Percentiles rank a stretch among this genome's conserved stretches.
These are phyloP conservation scores for Rhizophagus sp. DNA, from an alignment of 192 early-diverging fungal genomes.

Conservation along the genomic window DNA sequence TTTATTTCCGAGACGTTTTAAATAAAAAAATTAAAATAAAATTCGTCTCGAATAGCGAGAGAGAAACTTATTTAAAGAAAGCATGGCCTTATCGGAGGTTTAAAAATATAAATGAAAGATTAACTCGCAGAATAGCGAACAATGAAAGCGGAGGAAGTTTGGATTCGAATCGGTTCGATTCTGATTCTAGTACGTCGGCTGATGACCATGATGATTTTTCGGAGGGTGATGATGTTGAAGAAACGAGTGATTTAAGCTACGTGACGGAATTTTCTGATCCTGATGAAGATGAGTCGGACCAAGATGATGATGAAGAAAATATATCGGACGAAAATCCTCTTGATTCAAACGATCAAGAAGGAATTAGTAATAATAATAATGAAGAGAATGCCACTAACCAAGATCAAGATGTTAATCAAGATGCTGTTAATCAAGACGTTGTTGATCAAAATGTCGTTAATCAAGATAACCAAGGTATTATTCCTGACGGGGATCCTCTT, in stretches of 20 bases:
- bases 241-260: neutral
- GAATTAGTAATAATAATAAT: neutral
- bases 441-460: neutral
- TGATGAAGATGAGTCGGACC: neutral
- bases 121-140: neutral
- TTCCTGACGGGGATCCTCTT: neutral
- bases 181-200: neutral
- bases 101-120: neutral
- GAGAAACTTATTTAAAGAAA: neutral
- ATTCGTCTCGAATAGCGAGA: neutral
- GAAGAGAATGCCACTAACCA: too few relatives aligned
- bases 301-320: neutral
- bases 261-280: neutral
- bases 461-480: neutral
- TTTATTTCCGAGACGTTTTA: neutral
- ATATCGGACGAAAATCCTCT: neutral
- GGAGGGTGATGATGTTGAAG: neutral
- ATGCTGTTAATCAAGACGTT: neutral
- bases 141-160: neutral
- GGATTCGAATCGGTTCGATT: neutral
- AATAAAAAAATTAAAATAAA: neutral
- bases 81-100: neutral
- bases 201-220: neutral
- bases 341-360: neutral
- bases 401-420: neutral